phyloP scores from a whole-genome alignment of 2,329 filamentous ascomycete species.

The Pseudodiploospora longispora region DNA sequence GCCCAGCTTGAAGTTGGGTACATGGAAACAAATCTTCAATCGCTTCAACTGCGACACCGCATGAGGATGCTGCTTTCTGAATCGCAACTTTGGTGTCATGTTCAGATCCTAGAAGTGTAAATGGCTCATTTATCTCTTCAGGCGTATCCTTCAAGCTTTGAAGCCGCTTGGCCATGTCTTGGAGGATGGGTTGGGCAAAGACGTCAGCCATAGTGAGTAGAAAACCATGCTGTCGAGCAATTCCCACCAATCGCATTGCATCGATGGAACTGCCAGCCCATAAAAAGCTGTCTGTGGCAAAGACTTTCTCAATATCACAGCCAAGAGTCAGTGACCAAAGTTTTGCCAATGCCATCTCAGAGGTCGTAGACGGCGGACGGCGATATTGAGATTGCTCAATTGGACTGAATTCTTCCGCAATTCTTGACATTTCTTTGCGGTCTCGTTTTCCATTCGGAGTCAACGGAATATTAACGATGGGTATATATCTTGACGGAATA shows the following conservation, averaged over 20 bases:
- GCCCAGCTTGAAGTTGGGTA: constrained; percentile 2
- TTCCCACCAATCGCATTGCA: constrained; percentile 6
- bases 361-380: not conserved
- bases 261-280: constrained; percentile 4
- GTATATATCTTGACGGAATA: constrained; percentile 5
- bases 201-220: constrained; percentile 2
- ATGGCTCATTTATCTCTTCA: not conserved
- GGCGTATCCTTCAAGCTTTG: not conserved
- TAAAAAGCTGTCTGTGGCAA: constrained; percentile 3
- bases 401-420: no score
- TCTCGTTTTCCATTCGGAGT: constrained; percentile 4
- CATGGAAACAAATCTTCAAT: constrained; percentile 5
- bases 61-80: constrained; percentile 2
- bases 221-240: constrained; percentile 1
- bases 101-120: not conserved
- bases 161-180: constrained; percentile 2
- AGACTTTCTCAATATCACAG: not conserved
- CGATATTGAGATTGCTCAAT: no score
- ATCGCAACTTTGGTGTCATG: not conserved
- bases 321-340: constrained; percentile 5
- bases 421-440: not conserved
- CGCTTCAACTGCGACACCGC: not conserved
- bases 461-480: not conserved
- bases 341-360: not conserved
- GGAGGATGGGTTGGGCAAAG: constrained; percentile 2